Conservation (phyloP, 2,329 filamentous ascomycete species). For the Shiraia sp. region DNA sequence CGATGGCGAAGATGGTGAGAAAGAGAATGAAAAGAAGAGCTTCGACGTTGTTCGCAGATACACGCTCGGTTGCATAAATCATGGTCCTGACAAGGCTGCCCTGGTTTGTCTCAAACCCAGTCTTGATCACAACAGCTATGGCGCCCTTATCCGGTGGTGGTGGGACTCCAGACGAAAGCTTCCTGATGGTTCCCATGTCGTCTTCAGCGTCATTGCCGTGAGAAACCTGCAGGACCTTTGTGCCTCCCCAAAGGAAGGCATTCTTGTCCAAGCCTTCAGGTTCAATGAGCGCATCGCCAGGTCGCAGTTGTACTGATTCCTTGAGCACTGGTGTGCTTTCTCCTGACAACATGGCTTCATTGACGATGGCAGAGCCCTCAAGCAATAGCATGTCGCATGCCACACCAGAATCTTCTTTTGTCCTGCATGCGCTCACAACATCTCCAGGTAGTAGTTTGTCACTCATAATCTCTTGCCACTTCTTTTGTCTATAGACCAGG, state of each 20-base stretch:
- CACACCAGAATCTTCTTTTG: constrained; percentile 95
- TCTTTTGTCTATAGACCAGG: constrained; percentile 83
- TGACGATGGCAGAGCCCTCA: constrained; percentile 94
- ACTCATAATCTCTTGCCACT: constrained; percentile 86
- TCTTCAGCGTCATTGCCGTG: constrained; percentile 81
- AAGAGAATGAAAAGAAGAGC: constrained; percentile 98
- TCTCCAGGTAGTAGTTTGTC: constrained; percentile 93
- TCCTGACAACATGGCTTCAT: constrained; percentile 98
- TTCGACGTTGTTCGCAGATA: constrained; percentile 97
- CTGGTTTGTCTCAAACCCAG: constrained; percentile 97
- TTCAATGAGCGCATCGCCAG: constrained; percentile 78
- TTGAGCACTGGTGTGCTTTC: constrained; percentile 97
- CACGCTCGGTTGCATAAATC: constrained; percentile 98
- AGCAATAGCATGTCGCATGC: constrained; percentile 96
- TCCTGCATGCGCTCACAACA: constrained; percentile 86
- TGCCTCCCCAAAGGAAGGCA: constrained; percentile 93
- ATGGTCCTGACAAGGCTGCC: constrained; percentile 97
- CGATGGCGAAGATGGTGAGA: constrained; percentile 91
- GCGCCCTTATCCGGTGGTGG: constrained; percentile 91
- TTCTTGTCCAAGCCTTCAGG: constrained; percentile 95
- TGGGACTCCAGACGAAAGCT: constrained; percentile 75
- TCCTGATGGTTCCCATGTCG: constrained; percentile 59
- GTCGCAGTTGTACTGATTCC: constrained; percentile 90
- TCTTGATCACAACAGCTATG: constrained; percentile 93
- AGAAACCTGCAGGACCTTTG: constrained; percentile 93